Evolutionary conservation across 345 rosid genomes (phyloP).

Genomic region (Citrus mangshanensis): DNA sequence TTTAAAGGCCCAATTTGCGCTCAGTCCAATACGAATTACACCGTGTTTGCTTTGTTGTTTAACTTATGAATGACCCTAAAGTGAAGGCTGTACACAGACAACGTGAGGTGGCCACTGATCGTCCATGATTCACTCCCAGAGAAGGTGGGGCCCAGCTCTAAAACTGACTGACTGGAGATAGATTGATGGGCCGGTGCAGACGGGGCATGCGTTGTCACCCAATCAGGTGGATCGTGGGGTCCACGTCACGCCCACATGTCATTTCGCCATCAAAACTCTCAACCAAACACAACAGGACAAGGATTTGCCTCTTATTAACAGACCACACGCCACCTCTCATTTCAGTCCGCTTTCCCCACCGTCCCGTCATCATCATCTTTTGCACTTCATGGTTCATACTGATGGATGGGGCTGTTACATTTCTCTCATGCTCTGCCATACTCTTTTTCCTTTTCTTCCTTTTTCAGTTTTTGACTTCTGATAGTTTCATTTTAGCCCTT

Average conservation of each 20-base stretch:
- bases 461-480: too few species aligned
- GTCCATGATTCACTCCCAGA: not conserved
- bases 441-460: too few species aligned
- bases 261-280: slow-evolving; percentile 8
- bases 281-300: not conserved
- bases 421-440: not conserved
- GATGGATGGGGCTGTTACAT: not conserved
- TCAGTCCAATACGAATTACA: not conserved
- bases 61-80: too few species aligned
- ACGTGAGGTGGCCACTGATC: not conserved
- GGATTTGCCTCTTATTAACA: not conserved
- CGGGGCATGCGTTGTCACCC: slow-evolving; percentile 16
- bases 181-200: not conserved
- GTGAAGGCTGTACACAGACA: too few species aligned
- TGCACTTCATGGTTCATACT: not conserved
- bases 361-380: not conserved
- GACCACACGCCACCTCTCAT: not conserved
- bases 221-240: not conserved
- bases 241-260: slow-evolving; percentile 15
- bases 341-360: not conserved
- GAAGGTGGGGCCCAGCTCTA: not conserved
- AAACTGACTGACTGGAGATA: not conserved
- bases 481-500: too few species aligned
- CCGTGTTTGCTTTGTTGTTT: too few species aligned
- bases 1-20: too few species aligned